A percentile compares a stretch with the other conserved stretches of the same genome.
Conservation (phyloP, 345 rosid species). For the Sisymbrium altissimum region DNA sequence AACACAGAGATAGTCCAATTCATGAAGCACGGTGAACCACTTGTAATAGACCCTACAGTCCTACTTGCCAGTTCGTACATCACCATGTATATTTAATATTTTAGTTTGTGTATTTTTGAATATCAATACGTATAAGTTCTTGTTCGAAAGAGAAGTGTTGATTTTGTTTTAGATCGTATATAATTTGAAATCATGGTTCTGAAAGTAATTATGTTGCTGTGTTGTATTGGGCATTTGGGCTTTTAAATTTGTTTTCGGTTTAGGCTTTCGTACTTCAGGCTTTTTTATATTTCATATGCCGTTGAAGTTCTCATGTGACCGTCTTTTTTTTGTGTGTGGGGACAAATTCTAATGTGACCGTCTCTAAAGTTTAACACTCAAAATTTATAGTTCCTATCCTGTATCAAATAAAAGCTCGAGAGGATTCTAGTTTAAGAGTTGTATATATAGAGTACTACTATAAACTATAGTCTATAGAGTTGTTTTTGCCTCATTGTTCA, state of each 20-base stretch:
- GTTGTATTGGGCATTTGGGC: background rate
- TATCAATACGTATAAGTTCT: background rate
- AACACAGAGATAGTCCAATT: background rate
- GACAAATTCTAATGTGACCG: too few relatives aligned
- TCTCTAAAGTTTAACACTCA: background rate
- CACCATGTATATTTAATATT: background rate
- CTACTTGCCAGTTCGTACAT: background rate
- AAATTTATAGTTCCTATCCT: background rate
- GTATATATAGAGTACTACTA: background rate
- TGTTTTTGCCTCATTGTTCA: background rate
- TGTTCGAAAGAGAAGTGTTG: background rate
- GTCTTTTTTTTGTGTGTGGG: too few relatives aligned
- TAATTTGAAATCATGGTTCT: background rate
- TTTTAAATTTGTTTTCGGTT: background rate
- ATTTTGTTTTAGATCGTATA: background rate
- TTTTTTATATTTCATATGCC: background rate
- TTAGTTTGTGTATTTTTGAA: background rate
- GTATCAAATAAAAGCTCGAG: background rate
- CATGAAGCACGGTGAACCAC: conserved; percentile 3
- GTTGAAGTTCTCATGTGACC: background rate
- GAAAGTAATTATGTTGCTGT: background rate
- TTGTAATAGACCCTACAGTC: background rate
- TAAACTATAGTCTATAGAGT: background rate
- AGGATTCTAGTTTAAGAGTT: background rate
- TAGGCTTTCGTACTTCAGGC: background rate